Conservation (phyloP, 805 yeast species). For the Saccharomycopsis vini region DNA sequence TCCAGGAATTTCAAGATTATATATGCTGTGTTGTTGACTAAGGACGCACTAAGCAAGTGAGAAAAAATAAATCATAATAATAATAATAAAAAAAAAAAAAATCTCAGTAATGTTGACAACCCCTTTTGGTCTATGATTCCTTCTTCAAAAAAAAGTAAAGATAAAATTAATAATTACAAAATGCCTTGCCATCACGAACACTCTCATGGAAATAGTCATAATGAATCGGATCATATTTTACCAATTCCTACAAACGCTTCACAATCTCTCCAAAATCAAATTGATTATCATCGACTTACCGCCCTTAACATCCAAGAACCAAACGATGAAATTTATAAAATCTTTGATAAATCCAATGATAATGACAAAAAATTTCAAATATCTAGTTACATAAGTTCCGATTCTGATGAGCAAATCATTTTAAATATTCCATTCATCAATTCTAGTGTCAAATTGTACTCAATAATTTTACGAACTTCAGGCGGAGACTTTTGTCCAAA, state of each 20-base stretch:
- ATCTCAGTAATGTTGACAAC: no score
- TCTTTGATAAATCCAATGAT: slow-evolving; percentile 42
- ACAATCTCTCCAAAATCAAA: slow-evolving; percentile 55
- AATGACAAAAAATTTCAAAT: slow-evolving; percentile 36
- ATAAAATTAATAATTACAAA: no score
- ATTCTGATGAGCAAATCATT: slow-evolving; percentile 71
- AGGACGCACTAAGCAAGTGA: no score
- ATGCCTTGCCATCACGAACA: slow-evolving; percentile 14
- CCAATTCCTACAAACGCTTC: slow-evolving; percentile 64
- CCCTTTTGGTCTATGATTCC: no score
- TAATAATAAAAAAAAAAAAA: no score
- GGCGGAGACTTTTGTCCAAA: slow-evolving; percentile 52
- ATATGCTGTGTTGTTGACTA: no score
- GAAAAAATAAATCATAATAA: no score
- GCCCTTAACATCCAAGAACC: slow-evolving; percentile 56
- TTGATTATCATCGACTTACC: slow-evolving; percentile 50
- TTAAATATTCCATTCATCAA: slow-evolving; percentile 67
- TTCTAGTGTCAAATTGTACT: slow-evolving; percentile 63
- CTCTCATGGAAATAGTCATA: slow-evolving; percentile 29
- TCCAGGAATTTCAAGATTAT: no score
- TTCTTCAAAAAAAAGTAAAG: no score
- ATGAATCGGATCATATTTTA: slow-evolving; percentile 32
- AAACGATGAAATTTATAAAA: slow-evolving; percentile 35
- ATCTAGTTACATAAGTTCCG: slow-evolving; percentile 45
- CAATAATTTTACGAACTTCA: slow-evolving; percentile 60